phyloP scores from a whole-genome alignment of 805 yeast genomes.

The Zygosaccharomyces rouxii region DNA sequence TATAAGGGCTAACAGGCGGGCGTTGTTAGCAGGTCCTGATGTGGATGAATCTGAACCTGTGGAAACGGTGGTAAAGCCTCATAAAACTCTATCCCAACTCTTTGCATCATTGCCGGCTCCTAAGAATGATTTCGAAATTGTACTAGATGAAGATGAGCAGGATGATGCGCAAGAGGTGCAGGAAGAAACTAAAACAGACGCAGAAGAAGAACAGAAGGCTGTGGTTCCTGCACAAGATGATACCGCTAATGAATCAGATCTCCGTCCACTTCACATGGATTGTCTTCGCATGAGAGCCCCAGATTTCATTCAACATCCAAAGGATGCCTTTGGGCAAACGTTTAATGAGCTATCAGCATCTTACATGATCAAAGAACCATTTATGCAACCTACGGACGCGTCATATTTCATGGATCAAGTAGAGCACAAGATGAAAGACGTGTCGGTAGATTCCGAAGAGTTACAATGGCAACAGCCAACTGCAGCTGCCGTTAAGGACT shows the following conservation, averaged over 20 bases:
- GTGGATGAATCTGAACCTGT: conserved; percentile 2
- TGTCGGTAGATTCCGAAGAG: background rate
- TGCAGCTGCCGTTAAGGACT: conserved; percentile 4
- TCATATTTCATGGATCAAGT: conserved; percentile 4
- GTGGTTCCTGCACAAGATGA: background rate
- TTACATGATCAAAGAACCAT: conserved; percentile 9
- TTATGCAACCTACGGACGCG: conserved; percentile 6
- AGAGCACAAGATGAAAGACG: conserved; percentile 7
- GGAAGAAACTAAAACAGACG: background rate
- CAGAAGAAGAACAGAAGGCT: conserved; percentile 14
- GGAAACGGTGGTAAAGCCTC: conserved; percentile 11
- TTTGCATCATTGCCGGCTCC: conserved; percentile 40
- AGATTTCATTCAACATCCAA: conserved; percentile 17
- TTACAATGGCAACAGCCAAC: conserved; percentile 3
- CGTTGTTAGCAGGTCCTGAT: background rate
- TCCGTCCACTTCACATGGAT: conserved; percentile 6
- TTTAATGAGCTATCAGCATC: conserved; percentile 23
- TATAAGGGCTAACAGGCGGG: conserved; percentile 8
- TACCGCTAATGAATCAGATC: background rate
- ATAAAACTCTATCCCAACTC: conserved; percentile 14
- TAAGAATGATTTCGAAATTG: conserved; percentile 45
- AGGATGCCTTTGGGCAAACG: conserved; percentile 17
- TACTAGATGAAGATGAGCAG: conserved; percentile 34
- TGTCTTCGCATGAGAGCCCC: conserved; percentile 13
- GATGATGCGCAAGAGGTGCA: conserved; percentile 14